Evolutionary conservation across 129 eudicot species (phyloP), one percentile per base, ranked within the genome.

Genomic region (Sambucus nigra): DNA sequence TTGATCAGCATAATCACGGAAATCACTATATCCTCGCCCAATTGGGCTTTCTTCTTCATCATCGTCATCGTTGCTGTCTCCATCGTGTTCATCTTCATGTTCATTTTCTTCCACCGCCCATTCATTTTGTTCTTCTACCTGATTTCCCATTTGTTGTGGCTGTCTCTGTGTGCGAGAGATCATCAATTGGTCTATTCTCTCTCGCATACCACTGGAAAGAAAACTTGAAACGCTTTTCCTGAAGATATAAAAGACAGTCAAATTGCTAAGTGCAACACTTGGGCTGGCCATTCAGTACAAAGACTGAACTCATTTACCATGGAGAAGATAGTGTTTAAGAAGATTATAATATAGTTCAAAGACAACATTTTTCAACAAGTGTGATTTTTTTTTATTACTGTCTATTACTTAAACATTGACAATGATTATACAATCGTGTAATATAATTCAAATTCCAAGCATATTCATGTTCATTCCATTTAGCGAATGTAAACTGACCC

Each of bases 221-320:
- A 88, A 81, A 25, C 45, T 65, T 35, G 91, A 80, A 39, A 88
- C 94, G 53, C 77, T 75, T 69, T 57, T 76, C 21, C 96, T 88
- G 84, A 42, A 15, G 18, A 53, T 22, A 59, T 1, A 38, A 29
- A 5, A 22, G 5, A 51, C 15, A 23, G 1, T 47, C 61, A 65
- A 25, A 13, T 5, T 31, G 23, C n/a, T n/a, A n/a, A n/a, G n/a
- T n/a, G n/a, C n/a, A n/a, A n/a, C n/a, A n/a, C n/a, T n/a, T n/a
- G n/a, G n/a, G n/a, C n/a, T n/a, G n/a, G n/a, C n/a, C n/a, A n/a
- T n/a, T n/a, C n/a, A n/a, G n/a, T n/a, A n/a, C n/a, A n/a, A n/a
- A n/a, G n/a, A n/a, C n/a, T n/a, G n/a, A n/a, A n/a, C n/a, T n/a
- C n/a, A n/a, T n/a, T n/a, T n/a, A n/a, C n/a, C n/a, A n/a, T n/a